Evolutionary conservation across 2,329 filamentous ascomycete genomes (phyloP).

Genomic region (Pseudocercospora musae): DNA sequence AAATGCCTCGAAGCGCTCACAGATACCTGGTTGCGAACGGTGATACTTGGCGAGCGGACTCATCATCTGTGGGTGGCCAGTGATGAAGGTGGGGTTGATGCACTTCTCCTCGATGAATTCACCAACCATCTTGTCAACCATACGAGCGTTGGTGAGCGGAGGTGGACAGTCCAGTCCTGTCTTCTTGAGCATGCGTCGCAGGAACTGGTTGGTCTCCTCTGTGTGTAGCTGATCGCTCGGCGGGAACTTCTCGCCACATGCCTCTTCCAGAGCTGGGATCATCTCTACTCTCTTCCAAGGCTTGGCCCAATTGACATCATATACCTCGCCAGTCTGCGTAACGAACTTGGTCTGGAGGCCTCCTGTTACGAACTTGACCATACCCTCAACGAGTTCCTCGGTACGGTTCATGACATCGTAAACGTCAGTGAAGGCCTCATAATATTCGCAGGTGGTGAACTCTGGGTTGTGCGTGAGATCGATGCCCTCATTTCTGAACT

Average conservation of each 20-base stretch:
- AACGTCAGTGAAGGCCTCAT: constrained; percentile 80
- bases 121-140: constrained; percentile 87
- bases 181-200: constrained; percentile 81
- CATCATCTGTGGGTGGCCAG: constrained; percentile 79
- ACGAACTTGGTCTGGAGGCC: constrained; percentile 63
- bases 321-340: constrained; percentile 79
- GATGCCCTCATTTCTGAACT: constrained; percentile 91
- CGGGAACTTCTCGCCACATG: constrained; percentile 90
- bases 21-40: constrained; percentile 74
- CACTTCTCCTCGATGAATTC: constrained; percentile 95
- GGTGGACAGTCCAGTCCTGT: constrained; percentile 84
- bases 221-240: constrained; percentile 86
- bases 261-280: constrained; percentile 89
- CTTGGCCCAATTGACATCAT: constrained; percentile 91
- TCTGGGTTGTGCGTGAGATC: constrained; percentile 97
- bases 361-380: constrained; percentile 83
- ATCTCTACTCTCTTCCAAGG: constrained; percentile 94
- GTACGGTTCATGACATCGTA: constrained; percentile 89
- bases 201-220: constrained; percentile 81
- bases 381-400: constrained; percentile 84
- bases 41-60: constrained; percentile 95
- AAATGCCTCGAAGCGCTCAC: constrained; percentile 96
- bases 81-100: constrained; percentile 90
- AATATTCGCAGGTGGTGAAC: constrained; percentile 97
- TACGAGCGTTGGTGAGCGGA: constrained; percentile 87